Conservation (phyloP, 306 rosid genomes). For the Corylus americana region DNA sequence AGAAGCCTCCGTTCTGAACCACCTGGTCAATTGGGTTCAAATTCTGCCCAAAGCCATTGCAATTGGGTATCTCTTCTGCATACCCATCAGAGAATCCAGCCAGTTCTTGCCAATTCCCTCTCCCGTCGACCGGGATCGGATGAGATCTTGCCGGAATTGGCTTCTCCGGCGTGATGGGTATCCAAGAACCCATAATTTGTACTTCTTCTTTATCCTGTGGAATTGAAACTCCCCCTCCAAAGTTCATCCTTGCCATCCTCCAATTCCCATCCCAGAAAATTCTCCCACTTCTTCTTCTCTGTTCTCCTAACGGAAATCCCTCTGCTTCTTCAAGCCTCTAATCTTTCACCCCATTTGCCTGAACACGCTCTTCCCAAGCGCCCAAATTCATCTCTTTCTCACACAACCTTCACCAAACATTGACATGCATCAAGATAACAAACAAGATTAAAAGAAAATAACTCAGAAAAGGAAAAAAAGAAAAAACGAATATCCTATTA, state of each 20-base stretch:
- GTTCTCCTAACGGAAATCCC: slow-evolving; percentile 8
- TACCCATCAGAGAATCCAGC: slow-evolving; percentile 31
- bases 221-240: slow-evolving; percentile 32
- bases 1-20: slow-evolving; percentile 27
- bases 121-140: slow-evolving; percentile 20
- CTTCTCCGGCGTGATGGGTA: slow-evolving; percentile 56
- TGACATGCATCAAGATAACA: background rate
- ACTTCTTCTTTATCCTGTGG: slow-evolving; percentile 38
- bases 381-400: slow-evolving; percentile 3
- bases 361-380: background rate
- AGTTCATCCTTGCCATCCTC: slow-evolving; percentile 45
- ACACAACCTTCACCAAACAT: slow-evolving; percentile 15
- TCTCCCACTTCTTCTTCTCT: background rate
- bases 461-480: slow-evolving; percentile 23
- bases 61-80: slow-evolving; percentile 31
- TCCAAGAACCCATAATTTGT: slow-evolving; percentile 40
- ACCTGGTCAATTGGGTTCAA: slow-evolving; percentile 28
- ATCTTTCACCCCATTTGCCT: slow-evolving; percentile 8
- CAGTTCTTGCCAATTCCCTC: slow-evolving; percentile 32
- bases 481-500: slow-evolving; percentile 14
- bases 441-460: background rate
- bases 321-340: background rate
- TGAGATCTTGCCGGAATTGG: slow-evolving; percentile 33
- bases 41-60: slow-evolving; percentile 33
- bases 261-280: slow-evolving; percentile 20